Percentiles rank a stretch among this genome's conserved stretches.
Evolutionary conservation across 129 eudicot genomes (phyloP).

Genomic region (Deinandra increscens): DNA sequence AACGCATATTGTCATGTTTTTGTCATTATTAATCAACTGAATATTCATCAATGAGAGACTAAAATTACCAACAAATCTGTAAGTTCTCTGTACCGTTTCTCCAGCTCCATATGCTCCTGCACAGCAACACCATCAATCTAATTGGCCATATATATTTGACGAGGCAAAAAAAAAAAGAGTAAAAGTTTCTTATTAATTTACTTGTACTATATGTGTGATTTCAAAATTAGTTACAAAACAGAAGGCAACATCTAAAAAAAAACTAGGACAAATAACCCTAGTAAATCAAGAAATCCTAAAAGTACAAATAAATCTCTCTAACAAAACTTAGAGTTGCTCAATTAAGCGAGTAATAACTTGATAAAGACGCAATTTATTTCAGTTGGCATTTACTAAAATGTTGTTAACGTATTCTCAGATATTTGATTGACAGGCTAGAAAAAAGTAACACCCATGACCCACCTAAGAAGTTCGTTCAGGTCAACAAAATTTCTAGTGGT

Average conservation of each 20-base stretch:
- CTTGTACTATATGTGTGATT: slow-evolving; percentile 15
- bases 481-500: neutral
- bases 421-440: neutral
- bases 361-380: neutral
- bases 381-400: neutral
- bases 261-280: neutral
- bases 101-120: slow-evolving; percentile 98
- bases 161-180: slow-evolving; percentile 12
- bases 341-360: slow-evolving; percentile 19
- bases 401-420: neutral
- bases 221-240: neutral
- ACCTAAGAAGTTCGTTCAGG: neutral
- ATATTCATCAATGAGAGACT: neutral
- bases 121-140: slow-evolving; percentile 23
- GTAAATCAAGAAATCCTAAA: neutral
- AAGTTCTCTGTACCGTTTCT: slow-evolving; percentile 90
- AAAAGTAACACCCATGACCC: neutral
- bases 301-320: neutral
- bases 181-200: neutral
- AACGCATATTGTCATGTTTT: neutral
- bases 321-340: neutral
- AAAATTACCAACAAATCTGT: slow-evolving; percentile 82
- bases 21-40: slow-evolving; percentile 9
- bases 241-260: slow-evolving; percentile 2
- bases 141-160: neutral